phyloP scores from a whole-genome alignment of 345 rosid species.

The Excoecaria agallocha region DNA sequence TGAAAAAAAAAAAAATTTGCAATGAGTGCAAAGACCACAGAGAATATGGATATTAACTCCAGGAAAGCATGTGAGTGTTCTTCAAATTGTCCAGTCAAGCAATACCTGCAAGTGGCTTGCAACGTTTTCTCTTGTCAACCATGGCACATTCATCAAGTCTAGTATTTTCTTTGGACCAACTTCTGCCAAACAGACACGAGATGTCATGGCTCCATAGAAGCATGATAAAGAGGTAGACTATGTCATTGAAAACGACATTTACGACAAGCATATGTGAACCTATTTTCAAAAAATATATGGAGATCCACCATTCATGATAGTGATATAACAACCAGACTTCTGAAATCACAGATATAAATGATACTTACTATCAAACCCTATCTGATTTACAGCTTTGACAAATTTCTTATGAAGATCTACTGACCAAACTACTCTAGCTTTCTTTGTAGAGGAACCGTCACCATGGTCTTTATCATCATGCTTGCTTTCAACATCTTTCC shows the following conservation, averaged over 20 bases:
- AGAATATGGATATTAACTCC: background rate
- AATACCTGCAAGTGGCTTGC: slow-evolving; percentile 95
- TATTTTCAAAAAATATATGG: background rate
- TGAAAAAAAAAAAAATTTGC: background rate
- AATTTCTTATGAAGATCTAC: slow-evolving; percentile 94
- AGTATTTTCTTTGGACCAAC: slow-evolving; percentile 96
- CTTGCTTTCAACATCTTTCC: slow-evolving; percentile 64
- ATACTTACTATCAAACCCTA: slow-evolving; percentile 90
- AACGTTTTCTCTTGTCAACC: slow-evolving; percentile 93
- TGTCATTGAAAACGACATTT: slow-evolving; percentile 23
- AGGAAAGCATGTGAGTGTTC: background rate
- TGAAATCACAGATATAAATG: slow-evolving; percentile 9
- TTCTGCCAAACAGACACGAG: slow-evolving; percentile 59
- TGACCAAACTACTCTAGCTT: slow-evolving; percentile 93
- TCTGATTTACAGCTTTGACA: slow-evolving; percentile 89
- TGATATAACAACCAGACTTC: slow-evolving; percentile 4
- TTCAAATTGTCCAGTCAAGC: background rate
- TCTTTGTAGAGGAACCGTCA: slow-evolving; percentile 57
- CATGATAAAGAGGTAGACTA: slow-evolving; percentile 24
- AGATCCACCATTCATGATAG: background rate
- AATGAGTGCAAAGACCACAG: background rate
- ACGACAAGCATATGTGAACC: slow-evolving; percentile 8
- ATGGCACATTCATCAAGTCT: slow-evolving; percentile 92
- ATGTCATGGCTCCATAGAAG: slow-evolving; percentile 28
- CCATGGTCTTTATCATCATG: slow-evolving; percentile 57